These are phyloP conservation scores for Elymus sibiricus DNA, from an alignment of 176 grass and related monocot genomes.

Conservation along the genomic window DNA sequence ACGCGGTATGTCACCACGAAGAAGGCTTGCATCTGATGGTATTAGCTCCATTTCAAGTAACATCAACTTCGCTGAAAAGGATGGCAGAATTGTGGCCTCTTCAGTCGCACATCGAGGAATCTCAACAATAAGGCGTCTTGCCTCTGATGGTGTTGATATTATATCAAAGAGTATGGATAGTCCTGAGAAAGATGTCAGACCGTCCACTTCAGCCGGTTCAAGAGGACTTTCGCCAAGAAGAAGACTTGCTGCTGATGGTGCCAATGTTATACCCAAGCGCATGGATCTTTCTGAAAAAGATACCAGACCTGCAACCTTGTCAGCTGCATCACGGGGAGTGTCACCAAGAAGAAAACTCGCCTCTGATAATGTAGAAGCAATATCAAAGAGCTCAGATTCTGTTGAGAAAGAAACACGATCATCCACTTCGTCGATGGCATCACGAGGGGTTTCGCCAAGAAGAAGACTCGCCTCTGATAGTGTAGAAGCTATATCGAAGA, in stretches of 20 bases:
- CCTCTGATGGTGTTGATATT: conserved; percentile 32
- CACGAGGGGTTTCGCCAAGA: conserved; percentile 27
- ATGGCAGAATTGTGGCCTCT: conserved; percentile 20
- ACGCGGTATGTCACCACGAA: conserved; percentile 41
- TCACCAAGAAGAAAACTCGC: conserved; percentile 31
- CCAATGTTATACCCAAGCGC: conserved; percentile 28
- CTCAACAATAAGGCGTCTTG: conserved; percentile 23
- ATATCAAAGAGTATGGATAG: conserved; percentile 29
- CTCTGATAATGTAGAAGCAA: conserved; percentile 4
- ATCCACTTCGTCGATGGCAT: not conserved
- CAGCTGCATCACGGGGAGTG: not conserved
- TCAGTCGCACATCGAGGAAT: conserved; percentile 30
- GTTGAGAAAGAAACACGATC: not conserved
- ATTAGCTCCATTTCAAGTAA: conserved; percentile 29
- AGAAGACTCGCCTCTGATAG: not conserved
- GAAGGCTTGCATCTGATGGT: conserved; percentile 35
- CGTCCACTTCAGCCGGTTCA: conserved; percentile 20
- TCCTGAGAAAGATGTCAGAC: conserved; percentile 28
- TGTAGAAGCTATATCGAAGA: not conserved
- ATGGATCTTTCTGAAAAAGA: conserved; percentile 28
- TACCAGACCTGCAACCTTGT: conserved; percentile 8
- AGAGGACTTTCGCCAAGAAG: conserved; percentile 33
- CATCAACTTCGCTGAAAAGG: conserved; percentile 38
- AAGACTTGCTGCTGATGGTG: conserved; percentile 35
- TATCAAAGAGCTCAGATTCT: conserved; percentile 19